Evolutionary conservation across 441 rosid species (phyloP), one percentile per base, ranked within the genome.

Genomic region (Flueggea neowawraea): DNA sequence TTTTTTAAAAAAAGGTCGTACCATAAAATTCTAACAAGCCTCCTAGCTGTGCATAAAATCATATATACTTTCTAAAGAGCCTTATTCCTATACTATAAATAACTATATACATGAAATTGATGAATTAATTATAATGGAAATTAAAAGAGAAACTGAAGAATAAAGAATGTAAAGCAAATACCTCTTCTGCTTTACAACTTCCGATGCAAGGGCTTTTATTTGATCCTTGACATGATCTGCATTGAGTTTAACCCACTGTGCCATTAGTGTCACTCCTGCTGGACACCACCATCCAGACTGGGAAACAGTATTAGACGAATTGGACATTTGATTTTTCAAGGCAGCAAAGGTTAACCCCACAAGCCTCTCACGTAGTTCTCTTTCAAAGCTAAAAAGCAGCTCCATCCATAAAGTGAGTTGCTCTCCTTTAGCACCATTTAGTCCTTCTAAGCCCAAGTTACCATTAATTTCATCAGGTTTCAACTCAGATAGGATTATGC

Each of bases 351-450:
- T 79, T 68, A 87, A 71, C 66, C 81, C 74, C 68, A 91, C 78
- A 60, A 91, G 82, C 72, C 97, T 87, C 73, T 82, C 85, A 2
- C 87, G 90, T 16, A 95, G 92, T 79, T 95, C 92, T 69, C 66
- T 79, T 82, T 95, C 99, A 61, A 88, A 81, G 57, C 78, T 84
- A 31, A 65, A 71, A 55, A 88, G 84, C 55, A 91, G 73, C 64
- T 73, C 78, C 71, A 83, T 71, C 96, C 99, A 88, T 17, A 69
- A 50, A 12, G 57, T 48, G 33, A 75, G 56, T 56, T 73, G 81
- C 78, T 72, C 75, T 22, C 71, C 80, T 57, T 67, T 68, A 28
- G 65, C 68, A 54, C 58, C 75, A 52, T 12, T 13, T 16, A 50
- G 31, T 39, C 56, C 73, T 60, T 64, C 72, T 5, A 70, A 57